phyloP scores from a whole-genome alignment of 2,329 filamentous ascomycete genomes.

The Pseudocercospora macadamiae region DNA sequence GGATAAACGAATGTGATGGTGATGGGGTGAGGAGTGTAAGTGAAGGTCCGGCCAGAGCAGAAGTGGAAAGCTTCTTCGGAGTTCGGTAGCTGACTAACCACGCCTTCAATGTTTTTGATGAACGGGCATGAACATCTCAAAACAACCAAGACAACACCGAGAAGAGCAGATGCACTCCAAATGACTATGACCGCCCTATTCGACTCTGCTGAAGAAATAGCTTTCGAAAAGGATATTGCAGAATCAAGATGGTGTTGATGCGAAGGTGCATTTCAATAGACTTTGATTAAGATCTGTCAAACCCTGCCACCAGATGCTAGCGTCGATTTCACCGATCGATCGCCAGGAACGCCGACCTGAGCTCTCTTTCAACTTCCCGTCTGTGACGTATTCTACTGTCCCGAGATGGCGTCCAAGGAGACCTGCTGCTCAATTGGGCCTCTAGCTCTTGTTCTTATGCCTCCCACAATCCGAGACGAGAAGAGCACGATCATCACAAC shows the following conservation, averaged over 20 bases:
- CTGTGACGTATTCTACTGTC: background rate
- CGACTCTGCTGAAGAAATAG: background rate
- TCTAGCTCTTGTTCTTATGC: background rate
- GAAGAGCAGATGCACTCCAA: too few species aligned
- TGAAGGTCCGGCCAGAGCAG: too few species aligned
- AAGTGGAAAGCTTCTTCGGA: background rate
- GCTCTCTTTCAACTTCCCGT: background rate
- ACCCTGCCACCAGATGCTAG: background rate
- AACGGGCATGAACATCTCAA: too few species aligned
- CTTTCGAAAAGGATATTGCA: background rate
- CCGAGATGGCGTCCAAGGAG: background rate
- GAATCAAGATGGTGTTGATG: background rate
- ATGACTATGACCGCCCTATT: background rate
- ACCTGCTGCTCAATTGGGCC: background rate
- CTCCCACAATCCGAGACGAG: background rate
- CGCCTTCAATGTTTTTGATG: background rate
- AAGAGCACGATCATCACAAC: too few species aligned
- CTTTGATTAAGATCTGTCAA: background rate
- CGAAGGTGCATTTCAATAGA: background rate
- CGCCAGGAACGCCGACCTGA: background rate
- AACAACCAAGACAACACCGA: too few species aligned
- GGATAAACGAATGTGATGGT: background rate
- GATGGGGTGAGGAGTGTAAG: background rate
- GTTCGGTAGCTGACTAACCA: background rate
- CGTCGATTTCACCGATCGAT: background rate